phyloP scores from a whole-genome alignment of 768 basidiomycete genomes.

The Naganishia vishniacii region DNA sequence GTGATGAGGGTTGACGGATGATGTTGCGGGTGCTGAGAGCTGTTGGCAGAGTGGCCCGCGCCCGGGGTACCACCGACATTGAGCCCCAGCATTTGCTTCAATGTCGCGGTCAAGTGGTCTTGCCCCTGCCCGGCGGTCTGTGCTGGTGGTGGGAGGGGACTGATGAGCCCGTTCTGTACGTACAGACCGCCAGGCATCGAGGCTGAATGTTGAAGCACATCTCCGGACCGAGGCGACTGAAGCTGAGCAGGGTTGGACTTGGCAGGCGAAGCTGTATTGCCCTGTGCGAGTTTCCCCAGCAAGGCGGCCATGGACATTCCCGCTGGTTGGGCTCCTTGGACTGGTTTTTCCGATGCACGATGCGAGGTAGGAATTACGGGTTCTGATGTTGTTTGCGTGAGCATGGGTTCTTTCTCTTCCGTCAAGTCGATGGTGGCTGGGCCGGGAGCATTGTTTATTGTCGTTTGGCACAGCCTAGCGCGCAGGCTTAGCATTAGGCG shows the following conservation, averaged over 20 bases:
- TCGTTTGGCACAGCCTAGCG: not conserved
- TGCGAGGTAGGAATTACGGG: not conserved
- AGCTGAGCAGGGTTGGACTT: no score
- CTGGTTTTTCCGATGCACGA: not conserved
- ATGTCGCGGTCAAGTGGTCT: not conserved
- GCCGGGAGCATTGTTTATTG: not conserved
- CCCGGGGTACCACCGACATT: not conserved
- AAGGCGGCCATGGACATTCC: constrained; percentile 16
- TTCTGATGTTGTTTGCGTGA: constrained; percentile 3
- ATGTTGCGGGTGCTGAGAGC: not conserved
- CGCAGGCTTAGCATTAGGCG: not conserved
- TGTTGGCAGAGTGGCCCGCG: no score
- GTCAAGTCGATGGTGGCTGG: no score
- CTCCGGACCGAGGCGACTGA: not conserved
- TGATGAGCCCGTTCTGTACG: not conserved
- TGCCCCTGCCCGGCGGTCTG: not conserved
- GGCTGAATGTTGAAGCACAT: not conserved
- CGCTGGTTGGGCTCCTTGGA: not conserved
- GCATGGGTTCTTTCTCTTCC: not conserved
- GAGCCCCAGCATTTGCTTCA: constrained; percentile 13
- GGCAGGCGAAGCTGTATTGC: not conserved
- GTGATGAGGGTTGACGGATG: not conserved
- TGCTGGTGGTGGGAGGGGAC: not conserved
- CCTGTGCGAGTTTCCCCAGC: constrained; percentile 3
- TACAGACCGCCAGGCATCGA: not conserved